Evolutionary conservation across 345 rosid species (phyloP).

Genomic region (Citrus glauca): DNA sequence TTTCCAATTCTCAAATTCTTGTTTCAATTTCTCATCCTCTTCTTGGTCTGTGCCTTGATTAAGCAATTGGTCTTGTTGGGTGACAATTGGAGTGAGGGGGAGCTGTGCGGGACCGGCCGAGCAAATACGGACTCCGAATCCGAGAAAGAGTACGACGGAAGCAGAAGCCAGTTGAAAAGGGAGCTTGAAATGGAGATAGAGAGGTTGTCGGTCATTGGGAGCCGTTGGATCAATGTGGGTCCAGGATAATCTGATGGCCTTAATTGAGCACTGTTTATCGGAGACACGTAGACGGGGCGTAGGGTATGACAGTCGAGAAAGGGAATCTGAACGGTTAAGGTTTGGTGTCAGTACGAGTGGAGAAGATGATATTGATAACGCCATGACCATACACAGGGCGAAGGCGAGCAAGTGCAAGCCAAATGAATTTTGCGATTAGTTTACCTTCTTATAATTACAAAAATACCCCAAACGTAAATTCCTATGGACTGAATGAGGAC

Average conservation of each 20-base stretch:
- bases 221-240: not conserved
- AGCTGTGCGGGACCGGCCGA: constrained; percentile 37
- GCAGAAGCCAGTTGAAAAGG: no score
- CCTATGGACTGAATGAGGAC: no score
- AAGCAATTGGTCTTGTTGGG: not conserved
- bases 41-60: not conserved
- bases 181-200: not conserved
- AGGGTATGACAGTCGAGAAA: not conserved
- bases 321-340: not conserved
- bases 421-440: no score
- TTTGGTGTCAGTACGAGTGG: not conserved
- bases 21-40: constrained; percentile 45
- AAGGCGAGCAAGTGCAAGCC: no score
- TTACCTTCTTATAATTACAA: no score
- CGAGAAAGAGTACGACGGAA: constrained; percentile 18
- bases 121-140: constrained; percentile 39
- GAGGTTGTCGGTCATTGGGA: not conserved
- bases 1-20: constrained; percentile 68
- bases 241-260: not conserved
- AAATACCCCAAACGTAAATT: no score
- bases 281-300: no score
- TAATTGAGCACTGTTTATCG: not conserved
- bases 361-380: no score
- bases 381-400: no score
- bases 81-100: constrained; percentile 7